phyloP scores from a whole-genome alignment of 495 filamentous ascomycete species.

The Trichodelitschia bisporula region DNA sequence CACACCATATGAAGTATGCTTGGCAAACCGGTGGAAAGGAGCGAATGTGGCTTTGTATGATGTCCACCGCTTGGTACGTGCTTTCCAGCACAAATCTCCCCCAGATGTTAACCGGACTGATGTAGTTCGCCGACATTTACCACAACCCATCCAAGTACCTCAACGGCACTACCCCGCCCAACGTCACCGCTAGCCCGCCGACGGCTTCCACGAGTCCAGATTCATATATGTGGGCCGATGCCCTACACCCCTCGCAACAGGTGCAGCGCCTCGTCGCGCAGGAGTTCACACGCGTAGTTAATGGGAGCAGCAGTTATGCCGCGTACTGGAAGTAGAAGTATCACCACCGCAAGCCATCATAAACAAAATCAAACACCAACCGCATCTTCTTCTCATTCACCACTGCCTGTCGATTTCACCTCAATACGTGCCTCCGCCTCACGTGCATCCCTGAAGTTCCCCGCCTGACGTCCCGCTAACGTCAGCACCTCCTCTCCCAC shows the following conservation, averaged over 20 bases:
- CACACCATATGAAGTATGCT: conserved; percentile 25
- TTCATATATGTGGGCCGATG: conserved; percentile 31
- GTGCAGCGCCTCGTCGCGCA: conserved; percentile 26
- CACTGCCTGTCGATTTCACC: too few species aligned
- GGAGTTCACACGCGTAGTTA: conserved; percentile 34
- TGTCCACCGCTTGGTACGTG: conserved; percentile 28
- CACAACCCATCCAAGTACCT: conserved; percentile 31
- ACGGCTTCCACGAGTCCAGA: conserved; percentile 15
- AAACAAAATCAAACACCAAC: too few species aligned
- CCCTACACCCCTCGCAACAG: conserved; percentile 41
- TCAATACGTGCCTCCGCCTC: too few species aligned
- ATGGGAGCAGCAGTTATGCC: conserved; percentile 30
- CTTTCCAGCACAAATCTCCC: not conserved
- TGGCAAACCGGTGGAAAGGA: conserved; percentile 30
- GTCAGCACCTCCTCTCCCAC: conserved; percentile 1
- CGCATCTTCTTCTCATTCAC: too few species aligned
- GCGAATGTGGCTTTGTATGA: conserved; percentile 39
- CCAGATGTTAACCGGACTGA: not conserved
- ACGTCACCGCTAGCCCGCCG: conserved; percentile 20
- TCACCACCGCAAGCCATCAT: too few species aligned
- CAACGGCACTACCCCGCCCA: conserved; percentile 29
- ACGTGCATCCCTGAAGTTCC: conserved; percentile 10
- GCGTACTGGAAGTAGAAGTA: conserved; percentile 19
- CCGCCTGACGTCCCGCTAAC: conserved; percentile 13
- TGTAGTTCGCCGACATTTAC: conserved; percentile 34